phyloP scores from a whole-genome alignment of 805 yeast species.

The Clavispora santaluciae region DNA sequence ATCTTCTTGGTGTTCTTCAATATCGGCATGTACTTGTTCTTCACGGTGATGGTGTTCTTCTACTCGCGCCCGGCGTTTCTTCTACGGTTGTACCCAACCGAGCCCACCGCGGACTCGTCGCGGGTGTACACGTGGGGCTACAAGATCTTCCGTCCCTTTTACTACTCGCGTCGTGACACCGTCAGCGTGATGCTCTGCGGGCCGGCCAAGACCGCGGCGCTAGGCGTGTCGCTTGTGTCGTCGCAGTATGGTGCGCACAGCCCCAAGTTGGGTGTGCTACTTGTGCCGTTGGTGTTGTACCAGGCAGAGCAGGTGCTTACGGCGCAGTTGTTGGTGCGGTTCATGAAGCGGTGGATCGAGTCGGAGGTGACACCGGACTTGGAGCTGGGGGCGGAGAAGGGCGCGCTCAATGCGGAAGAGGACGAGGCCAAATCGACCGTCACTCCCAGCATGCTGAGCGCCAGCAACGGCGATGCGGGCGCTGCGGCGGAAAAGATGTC shows the following conservation, averaged over 20 bases:
- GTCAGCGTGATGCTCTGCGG: conserved; percentile 83
- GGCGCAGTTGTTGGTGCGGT: conserved; percentile 65
- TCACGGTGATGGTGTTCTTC: conserved; percentile 58
- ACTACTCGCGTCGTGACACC: conserved; percentile 65
- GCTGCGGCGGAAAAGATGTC: too few relatives aligned
- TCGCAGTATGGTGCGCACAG: conserved; percentile 69
- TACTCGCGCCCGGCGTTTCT: conserved; percentile 60
- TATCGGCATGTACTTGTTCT: conserved; percentile 71
- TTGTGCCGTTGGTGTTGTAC: conserved; percentile 80
- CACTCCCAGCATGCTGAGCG: not conserved
- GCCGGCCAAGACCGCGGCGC: conserved; percentile 89
- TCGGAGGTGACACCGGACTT: conserved; percentile 22
- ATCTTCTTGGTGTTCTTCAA: conserved; percentile 80
- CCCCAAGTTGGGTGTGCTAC: conserved; percentile 59
- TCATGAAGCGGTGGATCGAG: conserved; percentile 68
- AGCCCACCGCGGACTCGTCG: conserved; percentile 46
- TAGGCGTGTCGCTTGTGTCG: conserved; percentile 80
- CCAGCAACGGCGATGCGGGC: not conserved
- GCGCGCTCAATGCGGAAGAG: not conserved
- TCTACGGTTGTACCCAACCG: conserved; percentile 33
- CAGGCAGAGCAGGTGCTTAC: conserved; percentile 84
- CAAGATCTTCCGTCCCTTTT: conserved; percentile 54
- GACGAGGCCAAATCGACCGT: conserved; percentile 3
- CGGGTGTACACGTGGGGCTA: conserved; percentile 42
- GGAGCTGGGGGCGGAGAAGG: conserved; percentile 8